A percentile compares a stretch with the other conserved stretches of the same genome.
These are phyloP conservation scores for Boletus semigastroideus DNA, from an alignment of 1,284 basidiomycete genomes.

Conservation along the genomic window DNA sequence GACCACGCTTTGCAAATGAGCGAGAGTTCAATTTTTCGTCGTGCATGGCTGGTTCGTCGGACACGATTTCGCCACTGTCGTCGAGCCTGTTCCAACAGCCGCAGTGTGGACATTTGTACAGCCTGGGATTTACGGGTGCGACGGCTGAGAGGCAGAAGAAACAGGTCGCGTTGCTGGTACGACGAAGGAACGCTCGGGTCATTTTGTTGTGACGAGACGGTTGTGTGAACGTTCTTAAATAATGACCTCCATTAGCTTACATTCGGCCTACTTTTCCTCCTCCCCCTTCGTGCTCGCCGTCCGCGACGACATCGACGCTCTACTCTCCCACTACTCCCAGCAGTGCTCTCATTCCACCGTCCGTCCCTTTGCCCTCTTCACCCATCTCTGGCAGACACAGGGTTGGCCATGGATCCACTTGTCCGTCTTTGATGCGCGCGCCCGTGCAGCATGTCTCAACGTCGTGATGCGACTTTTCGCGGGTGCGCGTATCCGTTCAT, in stretches of 20 bases:
- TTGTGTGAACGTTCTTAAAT: too few species aligned
- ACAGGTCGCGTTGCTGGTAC: slow-evolving; percentile 45
- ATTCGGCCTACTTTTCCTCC: slow-evolving; percentile 74
- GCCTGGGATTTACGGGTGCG: slow-evolving; percentile 47
- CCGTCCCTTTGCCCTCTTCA: slow-evolving; percentile 67
- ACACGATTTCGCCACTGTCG: slow-evolving; percentile 68
- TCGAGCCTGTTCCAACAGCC: slow-evolving; percentile 73
- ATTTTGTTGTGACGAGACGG: not conserved
- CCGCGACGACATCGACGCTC: slow-evolving; percentile 57
- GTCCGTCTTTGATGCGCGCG: slow-evolving; percentile 62
- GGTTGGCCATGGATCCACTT: slow-evolving; percentile 77
- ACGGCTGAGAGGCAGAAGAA: slow-evolving; percentile 64
- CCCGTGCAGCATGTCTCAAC: slow-evolving; percentile 58
- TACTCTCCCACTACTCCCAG: slow-evolving; percentile 50
- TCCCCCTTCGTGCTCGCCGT: slow-evolving; percentile 66
- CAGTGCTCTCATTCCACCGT: slow-evolving; percentile 36
- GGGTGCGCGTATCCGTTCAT: slow-evolving; percentile 41
- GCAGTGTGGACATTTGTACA: slow-evolving; percentile 68
- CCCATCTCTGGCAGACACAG: slow-evolving; percentile 58
- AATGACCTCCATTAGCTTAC: not conserved
- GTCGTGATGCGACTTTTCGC: slow-evolving; percentile 62
- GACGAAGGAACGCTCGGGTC: slow-evolving; percentile 32
- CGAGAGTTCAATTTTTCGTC: slow-evolving; percentile 66
- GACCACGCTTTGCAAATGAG: slow-evolving; percentile 78
- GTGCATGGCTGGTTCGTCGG: slow-evolving; percentile 87